Evolutionary conservation across 2,329 filamentous ascomycete genomes (phyloP).

Genomic region (Hypomyces rosellus): DNA sequence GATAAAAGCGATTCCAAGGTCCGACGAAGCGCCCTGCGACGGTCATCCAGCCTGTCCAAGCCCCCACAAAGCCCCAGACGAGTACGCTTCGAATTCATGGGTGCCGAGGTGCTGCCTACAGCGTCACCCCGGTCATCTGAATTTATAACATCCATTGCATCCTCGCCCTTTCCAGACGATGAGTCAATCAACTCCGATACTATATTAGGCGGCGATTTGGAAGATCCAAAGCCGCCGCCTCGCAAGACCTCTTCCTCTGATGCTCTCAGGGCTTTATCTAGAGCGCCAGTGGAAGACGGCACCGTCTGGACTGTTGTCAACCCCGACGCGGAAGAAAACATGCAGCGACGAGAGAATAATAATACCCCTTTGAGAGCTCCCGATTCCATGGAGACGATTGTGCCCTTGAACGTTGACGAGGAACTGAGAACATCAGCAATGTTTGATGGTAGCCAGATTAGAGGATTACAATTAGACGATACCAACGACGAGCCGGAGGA

Average conservation of each 20-base stretch:
- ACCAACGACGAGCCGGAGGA: slow-evolving; percentile 2
- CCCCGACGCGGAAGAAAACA: slow-evolving; percentile 23
- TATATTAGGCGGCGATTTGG: slow-evolving; percentile 32
- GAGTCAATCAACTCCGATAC: slow-evolving; percentile 24
- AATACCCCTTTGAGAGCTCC: not conserved
- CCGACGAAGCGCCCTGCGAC: slow-evolving; percentile 51
- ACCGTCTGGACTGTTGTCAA: slow-evolving; percentile 48
- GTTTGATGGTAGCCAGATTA: not conserved
- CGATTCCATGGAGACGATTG: not conserved
- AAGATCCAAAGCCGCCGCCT: slow-evolving; percentile 37
- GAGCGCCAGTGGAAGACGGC: slow-evolving; percentile 43
- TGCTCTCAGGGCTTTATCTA: slow-evolving; percentile 45
- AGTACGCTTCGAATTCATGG: slow-evolving; percentile 57
- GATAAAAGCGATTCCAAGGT: slow-evolving; percentile 45
- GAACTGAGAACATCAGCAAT: not conserved
- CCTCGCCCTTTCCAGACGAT: slow-evolving; percentile 19
- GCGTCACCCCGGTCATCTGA: slow-evolving; percentile 43
- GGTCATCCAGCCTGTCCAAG: slow-evolving; percentile 46
- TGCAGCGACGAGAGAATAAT: slow-evolving; percentile 11
- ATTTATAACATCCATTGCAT: slow-evolving; percentile 22
- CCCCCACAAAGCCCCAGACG: slow-evolving; percentile 50
- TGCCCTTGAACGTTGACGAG: not conserved
- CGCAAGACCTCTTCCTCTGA: slow-evolving; percentile 53
- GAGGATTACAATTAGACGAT: not conserved
- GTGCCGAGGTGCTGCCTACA: slow-evolving; percentile 54